These are phyloP conservation scores for Pseudogymnoascus sp. DNA, from an alignment of 2,329 filamentous ascomycete species.

Conservation along the genomic window DNA sequence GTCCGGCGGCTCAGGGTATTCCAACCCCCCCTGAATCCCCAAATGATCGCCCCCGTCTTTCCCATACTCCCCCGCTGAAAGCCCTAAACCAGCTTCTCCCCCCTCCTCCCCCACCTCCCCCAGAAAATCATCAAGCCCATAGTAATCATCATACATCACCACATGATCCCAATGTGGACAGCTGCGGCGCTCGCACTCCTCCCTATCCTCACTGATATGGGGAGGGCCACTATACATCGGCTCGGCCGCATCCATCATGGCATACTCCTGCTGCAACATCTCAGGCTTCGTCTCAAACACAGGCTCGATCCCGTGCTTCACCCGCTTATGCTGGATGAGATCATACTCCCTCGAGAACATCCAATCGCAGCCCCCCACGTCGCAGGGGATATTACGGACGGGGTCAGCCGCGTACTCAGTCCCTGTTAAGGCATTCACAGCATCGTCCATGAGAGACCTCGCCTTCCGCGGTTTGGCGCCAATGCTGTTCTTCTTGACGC, in stretches of 20 bases:
- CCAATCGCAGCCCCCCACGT: conserved; percentile 40
- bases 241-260: background rate
- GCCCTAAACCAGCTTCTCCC: background rate
- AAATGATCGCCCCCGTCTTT: too few relatives aligned
- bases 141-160: background rate
- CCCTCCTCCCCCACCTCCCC: background rate
- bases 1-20: background rate
- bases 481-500: conserved; percentile 32
- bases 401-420: conserved; percentile 42
- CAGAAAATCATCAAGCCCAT: background rate
- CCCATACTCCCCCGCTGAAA: too few relatives aligned
- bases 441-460: conserved; percentile 16
- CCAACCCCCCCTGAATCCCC: background rate
- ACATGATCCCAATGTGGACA: background rate
- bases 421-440: conserved; percentile 45
- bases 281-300: background rate
- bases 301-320: conserved; percentile 28
- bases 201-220: background rate
- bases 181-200: background rate
- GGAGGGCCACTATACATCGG: background rate
- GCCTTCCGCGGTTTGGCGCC: conserved; percentile 15
- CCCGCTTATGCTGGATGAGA: conserved; percentile 46
- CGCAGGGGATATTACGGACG: conserved; percentile 41
- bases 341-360: conserved; percentile 51
- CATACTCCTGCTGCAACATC: background rate